A percentile compares a stretch with the other conserved stretches of the same genome.
phyloP scores from a whole-genome alignment of 108 stramenopile genomes.

The Heterococcus sp. region DNA sequence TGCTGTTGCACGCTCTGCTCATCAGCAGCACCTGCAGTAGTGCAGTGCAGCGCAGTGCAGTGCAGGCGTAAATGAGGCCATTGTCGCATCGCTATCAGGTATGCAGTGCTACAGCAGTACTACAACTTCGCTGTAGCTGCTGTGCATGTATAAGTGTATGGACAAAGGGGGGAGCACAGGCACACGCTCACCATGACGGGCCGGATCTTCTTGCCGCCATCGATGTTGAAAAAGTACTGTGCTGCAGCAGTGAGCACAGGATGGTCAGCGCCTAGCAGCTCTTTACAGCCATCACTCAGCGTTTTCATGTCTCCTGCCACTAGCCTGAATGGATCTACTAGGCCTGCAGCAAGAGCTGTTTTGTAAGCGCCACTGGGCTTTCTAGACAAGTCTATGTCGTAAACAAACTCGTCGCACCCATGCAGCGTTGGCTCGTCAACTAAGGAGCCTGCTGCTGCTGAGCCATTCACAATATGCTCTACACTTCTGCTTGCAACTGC shows the following conservation, averaged over 20 bases:
- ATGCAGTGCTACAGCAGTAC: background rate
- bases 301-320: conserved; percentile 1
- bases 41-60: background rate
- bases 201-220: conserved; percentile 63
- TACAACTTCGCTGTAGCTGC: background rate
- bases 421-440: conserved; percentile 16
- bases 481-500: conserved; percentile 5
- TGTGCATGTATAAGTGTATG: background rate
- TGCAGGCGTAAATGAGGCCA: background rate
- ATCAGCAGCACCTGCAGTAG: conserved; percentile 22
- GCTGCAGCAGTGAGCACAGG: conserved; percentile 51
- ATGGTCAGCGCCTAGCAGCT: conserved; percentile 52
- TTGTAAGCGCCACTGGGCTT: background rate
- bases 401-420: conserved; percentile 16
- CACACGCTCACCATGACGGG: conserved; percentile 56
- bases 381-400: conserved; percentile 14
- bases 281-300: conserved; percentile 42
- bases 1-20: conserved; percentile 35
- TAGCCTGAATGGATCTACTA: conserved; percentile 15
- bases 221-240: conserved; percentile 54
- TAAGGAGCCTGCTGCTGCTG: background rate
- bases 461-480: conserved; percentile 4
- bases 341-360: background rate
- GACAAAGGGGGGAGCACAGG: background rate
- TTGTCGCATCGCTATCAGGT: too few relatives aligned